Percentiles rank a stretch among this genome's conserved stretches.
phyloP scores from a whole-genome alignment of 306 rosid species.

The Cicer cuneatum region DNA sequence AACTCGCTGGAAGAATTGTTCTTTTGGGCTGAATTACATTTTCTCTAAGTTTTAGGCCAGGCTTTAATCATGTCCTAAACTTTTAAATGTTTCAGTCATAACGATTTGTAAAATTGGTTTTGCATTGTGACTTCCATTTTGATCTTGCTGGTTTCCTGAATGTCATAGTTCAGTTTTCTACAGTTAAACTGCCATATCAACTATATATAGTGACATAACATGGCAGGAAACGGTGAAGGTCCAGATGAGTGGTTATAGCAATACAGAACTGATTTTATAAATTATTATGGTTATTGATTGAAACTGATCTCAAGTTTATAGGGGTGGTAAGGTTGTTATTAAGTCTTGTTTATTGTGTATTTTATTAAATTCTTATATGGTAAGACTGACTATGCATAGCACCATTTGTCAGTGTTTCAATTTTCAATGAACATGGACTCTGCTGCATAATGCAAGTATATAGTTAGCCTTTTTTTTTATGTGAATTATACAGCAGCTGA shows the following conservation, averaged over 20 bases:
- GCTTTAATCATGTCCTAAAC: slow-evolving; percentile 47
- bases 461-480: slow-evolving; percentile 38
- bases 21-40: slow-evolving; percentile 45
- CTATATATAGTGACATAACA: slow-evolving; percentile 33
- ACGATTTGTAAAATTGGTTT: slow-evolving; percentile 44
- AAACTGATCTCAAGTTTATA: slow-evolving; percentile 38
- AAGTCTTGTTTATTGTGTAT: slow-evolving; percentile 48
- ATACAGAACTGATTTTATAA: slow-evolving; percentile 39
- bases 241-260: slow-evolving; percentile 32
- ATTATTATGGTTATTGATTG: slow-evolving; percentile 40
- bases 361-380: slow-evolving; percentile 35
- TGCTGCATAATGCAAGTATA: slow-evolving; percentile 48
- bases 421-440: slow-evolving; percentile 37
- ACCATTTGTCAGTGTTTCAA: slow-evolving; percentile 40
- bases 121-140: slow-evolving; percentile 47
- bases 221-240: slow-evolving; percentile 45
- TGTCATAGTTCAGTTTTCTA: slow-evolving; percentile 35
- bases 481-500: slow-evolving; percentile 19
- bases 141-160: slow-evolving; percentile 47
- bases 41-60: slow-evolving; percentile 45
- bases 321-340: slow-evolving; percentile 43
- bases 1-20: slow-evolving; percentile 43
- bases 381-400: slow-evolving; percentile 35
- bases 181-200: slow-evolving; percentile 37
- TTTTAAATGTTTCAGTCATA: slow-evolving; percentile 43